These are phyloP conservation scores for Grigorovia yakushimaensis DNA, from an alignment of 805 yeast genomes.

Conservation along the genomic window DNA sequence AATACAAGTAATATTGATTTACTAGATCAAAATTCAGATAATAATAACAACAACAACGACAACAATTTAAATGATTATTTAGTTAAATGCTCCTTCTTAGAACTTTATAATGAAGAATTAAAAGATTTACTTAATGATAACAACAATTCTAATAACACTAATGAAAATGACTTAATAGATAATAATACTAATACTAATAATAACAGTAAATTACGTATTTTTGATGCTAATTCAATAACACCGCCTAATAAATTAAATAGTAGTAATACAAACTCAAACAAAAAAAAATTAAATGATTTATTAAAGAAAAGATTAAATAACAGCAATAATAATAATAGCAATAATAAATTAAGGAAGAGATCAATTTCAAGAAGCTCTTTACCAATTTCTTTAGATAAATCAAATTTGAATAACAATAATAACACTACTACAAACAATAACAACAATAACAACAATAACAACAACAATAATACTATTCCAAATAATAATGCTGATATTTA, in stretches of 20 bases:
- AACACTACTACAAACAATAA: slow-evolving; percentile 1
- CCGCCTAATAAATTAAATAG: slow-evolving; percentile 11
- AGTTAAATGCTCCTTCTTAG: slow-evolving; percentile 73
- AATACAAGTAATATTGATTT: too few species aligned
- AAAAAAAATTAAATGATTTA: slow-evolving; percentile 5
- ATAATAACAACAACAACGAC: background rate
- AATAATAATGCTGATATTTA: slow-evolving; percentile 30
- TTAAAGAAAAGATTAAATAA: slow-evolving; percentile 7
- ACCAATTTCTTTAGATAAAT: slow-evolving; percentile 1
- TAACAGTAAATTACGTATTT: slow-evolving; percentile 36
- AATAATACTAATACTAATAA: background rate
- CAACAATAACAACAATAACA: slow-evolving; percentile 12
- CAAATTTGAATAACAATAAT: background rate
- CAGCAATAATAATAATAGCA: background rate
- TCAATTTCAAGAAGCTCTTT: slow-evolving; percentile 1
- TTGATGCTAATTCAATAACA: slow-evolving; percentile 30
- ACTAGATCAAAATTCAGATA: too few species aligned
- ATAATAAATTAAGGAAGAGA: background rate
- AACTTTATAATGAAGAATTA: slow-evolving; percentile 79
- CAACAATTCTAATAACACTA: background rate
- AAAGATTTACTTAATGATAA: slow-evolving; percentile 48
- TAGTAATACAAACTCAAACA: slow-evolving; percentile 12
- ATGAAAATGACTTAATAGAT: background rate
- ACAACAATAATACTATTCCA: slow-evolving; percentile 5
- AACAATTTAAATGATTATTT: slow-evolving; percentile 37